Conservation (phyloP, 495 filamentous ascomycete species). For the Talaromyces trachyspermus region DNA sequence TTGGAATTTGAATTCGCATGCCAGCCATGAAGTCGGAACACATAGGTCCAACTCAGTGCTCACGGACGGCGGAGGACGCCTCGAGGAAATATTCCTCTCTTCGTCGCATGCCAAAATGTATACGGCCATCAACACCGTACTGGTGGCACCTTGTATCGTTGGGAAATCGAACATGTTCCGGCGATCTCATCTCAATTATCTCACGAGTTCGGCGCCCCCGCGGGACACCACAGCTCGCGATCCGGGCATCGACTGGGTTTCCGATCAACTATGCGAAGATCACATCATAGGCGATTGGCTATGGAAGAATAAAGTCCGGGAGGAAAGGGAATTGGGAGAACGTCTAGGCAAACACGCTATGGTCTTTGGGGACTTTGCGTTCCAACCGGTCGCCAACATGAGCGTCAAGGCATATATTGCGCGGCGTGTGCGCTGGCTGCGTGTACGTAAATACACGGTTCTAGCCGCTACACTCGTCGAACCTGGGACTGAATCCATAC, state of each 20-base stretch:
- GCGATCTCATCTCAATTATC: conserved; percentile 73
- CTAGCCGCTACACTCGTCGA: conserved; percentile 86
- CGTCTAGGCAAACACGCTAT: conserved; percentile 72
- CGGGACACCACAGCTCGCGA: conserved; percentile 24
- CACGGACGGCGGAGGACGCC: conserved; percentile 57
- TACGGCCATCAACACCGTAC: conserved; percentile 89
- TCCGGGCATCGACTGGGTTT: conserved; percentile 85
- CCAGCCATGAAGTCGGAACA: not conserved
- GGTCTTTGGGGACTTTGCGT: conserved; percentile 74
- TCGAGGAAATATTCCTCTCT: conserved; percentile 92
- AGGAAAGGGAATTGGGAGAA: conserved; percentile 30
- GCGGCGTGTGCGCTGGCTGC: conserved; percentile 81
- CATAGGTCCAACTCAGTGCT: conserved; percentile 9
- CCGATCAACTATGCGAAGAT: conserved; percentile 94
- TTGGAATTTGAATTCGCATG: no score
- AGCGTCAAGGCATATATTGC: conserved; percentile 71
- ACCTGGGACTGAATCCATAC: conserved; percentile 82
- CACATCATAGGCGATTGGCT: conserved; percentile 90
- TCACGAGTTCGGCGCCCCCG: conserved; percentile 53
- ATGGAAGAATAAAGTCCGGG: conserved; percentile 55
- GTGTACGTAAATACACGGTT: conserved; percentile 93
- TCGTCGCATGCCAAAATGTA: conserved; percentile 98
- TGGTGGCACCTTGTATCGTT: conserved; percentile 86
- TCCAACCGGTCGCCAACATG: conserved; percentile 84
- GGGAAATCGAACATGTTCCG: conserved; percentile 99